These are phyloP conservation scores for Septoria linicola DNA, from an alignment of 2,329 filamentous ascomycete species.

Conservation along the genomic window DNA sequence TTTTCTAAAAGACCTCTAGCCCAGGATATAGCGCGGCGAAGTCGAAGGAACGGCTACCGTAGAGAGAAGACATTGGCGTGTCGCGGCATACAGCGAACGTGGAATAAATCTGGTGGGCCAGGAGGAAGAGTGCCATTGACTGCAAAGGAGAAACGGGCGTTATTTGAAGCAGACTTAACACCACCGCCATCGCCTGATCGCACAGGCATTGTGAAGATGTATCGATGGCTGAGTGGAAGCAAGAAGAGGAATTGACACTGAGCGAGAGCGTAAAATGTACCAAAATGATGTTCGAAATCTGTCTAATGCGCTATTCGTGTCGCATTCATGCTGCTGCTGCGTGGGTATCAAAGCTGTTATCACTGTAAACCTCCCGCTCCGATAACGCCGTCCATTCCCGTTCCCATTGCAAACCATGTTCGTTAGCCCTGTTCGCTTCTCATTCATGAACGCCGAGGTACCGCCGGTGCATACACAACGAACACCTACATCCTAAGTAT, in stretches of 20 bases:
- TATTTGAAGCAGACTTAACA: slow-evolving; percentile 1
- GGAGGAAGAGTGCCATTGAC: not conserved
- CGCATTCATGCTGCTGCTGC: too few relatives aligned
- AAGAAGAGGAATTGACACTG: too few relatives aligned
- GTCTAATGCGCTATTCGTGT: too few relatives aligned
- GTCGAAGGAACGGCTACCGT: not conserved
- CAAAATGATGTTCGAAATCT: too few relatives aligned
- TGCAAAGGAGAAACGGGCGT: not conserved
- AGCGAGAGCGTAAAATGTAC: too few relatives aligned
- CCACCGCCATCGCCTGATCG: not conserved
- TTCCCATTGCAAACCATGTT: too few relatives aligned
- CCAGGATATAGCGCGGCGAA: not conserved
- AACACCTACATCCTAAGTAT: not conserved
- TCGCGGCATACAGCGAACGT: not conserved
- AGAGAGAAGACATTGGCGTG: not conserved
- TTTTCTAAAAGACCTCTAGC: not conserved
- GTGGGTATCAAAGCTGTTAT: too few relatives aligned
- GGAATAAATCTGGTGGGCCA: not conserved
- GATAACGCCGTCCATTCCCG: too few relatives aligned
- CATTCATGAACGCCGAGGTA: not conserved
- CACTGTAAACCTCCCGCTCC: too few relatives aligned
- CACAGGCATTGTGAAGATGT: slow-evolving; percentile 2
- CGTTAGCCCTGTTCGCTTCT: not conserved
- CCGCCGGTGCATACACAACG: not conserved
- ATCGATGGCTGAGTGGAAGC: too few relatives aligned